Evolutionary conservation across 345 rosid species (phyloP).

Genomic region (Eucalyptus polyanthemos): DNA sequence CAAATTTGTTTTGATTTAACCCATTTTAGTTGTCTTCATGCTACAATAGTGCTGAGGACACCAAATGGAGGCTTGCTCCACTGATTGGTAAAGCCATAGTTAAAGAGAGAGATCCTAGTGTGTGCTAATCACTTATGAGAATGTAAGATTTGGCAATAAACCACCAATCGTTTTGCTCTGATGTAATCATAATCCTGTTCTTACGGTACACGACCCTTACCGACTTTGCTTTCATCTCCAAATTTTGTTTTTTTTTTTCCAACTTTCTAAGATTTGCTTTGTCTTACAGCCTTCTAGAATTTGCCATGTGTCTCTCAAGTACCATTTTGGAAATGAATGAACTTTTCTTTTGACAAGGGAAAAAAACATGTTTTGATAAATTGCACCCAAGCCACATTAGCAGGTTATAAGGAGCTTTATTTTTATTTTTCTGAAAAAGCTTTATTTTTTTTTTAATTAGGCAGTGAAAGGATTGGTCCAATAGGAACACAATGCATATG

Average conservation of each 20-base stretch:
- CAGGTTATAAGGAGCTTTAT: neutral
- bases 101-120: too few species aligned
- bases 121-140: too few species aligned
- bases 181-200: too few species aligned
- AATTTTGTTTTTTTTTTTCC: too few species aligned
- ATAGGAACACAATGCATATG: neutral
- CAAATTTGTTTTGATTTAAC: neutral
- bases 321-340: neutral
- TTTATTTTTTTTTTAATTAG: neutral
- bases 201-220: accelerated
- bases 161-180: too few species aligned
- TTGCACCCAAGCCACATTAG: neutral
- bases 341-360: neutral
- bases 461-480: neutral
- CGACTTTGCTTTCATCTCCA: too few species aligned
- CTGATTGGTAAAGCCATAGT: neutral
- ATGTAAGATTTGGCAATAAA: too few species aligned
- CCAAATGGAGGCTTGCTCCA: neutral
- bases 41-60: neutral
- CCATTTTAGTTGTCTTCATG: neutral
- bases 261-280: too few species aligned
- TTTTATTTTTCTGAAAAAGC: neutral
- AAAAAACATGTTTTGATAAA: neutral
- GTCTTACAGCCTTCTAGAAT: too few species aligned
- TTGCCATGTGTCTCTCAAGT: neutral